phyloP scores from a whole-genome alignment of 495 filamentous ascomycete genomes.

The Talaromyces stipitatus region DNA sequence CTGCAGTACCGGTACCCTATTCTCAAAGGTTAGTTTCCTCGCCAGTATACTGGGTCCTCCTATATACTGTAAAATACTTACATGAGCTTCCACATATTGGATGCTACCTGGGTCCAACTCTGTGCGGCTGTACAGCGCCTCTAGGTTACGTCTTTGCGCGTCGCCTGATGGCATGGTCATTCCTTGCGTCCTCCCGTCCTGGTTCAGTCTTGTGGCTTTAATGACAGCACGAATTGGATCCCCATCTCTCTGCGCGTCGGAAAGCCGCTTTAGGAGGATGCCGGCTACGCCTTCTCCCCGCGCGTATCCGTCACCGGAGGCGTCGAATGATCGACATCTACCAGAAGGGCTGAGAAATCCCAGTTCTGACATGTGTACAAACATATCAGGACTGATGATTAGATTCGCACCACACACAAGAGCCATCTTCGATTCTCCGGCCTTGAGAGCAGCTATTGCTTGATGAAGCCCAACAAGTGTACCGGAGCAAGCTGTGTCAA shows the following conservation, averaged over 20 bases:
- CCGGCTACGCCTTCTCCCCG: constrained; percentile 22
- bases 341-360: constrained; percentile 23
- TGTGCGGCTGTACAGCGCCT: constrained; percentile 7
- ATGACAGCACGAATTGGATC: constrained; percentile 28
- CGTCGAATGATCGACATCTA: constrained; percentile 24
- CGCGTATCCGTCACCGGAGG: constrained; percentile 24
- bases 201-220: constrained; percentile 21
- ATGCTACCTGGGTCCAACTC: constrained; percentile 8
- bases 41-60: background rate
- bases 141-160: constrained; percentile 12
- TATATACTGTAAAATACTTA: background rate
- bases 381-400: constrained; percentile 14
- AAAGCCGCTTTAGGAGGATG: constrained; percentile 22
- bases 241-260: constrained; percentile 19
- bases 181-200: constrained; percentile 27
- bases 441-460: constrained; percentile 1
- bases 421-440: constrained; percentile 21
- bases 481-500: constrained; percentile 38
- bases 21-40: constrained; percentile 7
- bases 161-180: constrained; percentile 21
- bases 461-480: constrained; percentile 29
- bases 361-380: constrained; percentile 6
- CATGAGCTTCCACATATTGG: constrained; percentile 31
- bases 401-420: constrained; percentile 17
- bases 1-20: constrained; percentile 25